A percentile compares a stretch with the other conserved stretches of the same genome.
phyloP scores from a whole-genome alignment of 1,139 yeast species.

The Nakaseomyces kungkrabaensis region DNA sequence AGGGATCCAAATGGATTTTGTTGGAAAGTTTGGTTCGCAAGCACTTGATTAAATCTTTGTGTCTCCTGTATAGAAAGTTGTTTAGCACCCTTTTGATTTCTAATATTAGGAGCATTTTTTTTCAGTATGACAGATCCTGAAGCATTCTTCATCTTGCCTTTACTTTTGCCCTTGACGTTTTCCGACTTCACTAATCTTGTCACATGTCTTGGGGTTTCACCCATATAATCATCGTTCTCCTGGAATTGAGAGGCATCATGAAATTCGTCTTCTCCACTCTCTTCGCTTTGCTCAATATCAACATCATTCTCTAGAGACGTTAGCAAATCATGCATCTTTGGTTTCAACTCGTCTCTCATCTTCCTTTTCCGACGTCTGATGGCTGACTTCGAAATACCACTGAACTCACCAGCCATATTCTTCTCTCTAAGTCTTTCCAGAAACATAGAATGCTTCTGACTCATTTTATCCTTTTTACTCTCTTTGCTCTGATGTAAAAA shows the following conservation, averaged over 20 bases:
- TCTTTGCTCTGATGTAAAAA: slow-evolving; percentile 45
- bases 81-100: slow-evolving; percentile 46
- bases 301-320: slow-evolving; percentile 38
- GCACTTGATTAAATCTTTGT: slow-evolving; percentile 43
- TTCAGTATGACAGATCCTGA: slow-evolving; percentile 25
- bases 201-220: slow-evolving; percentile 9
- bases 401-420: slow-evolving; percentile 22
- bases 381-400: slow-evolving; percentile 52
- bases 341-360: slow-evolving; percentile 50
- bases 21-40: slow-evolving; percentile 44
- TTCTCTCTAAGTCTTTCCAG: slow-evolving; percentile 30
- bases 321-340: slow-evolving; percentile 55
- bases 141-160: slow-evolving; percentile 17
- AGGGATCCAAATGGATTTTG: slow-evolving; percentile 50
- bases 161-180: slow-evolving; percentile 6
- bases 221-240: slow-evolving; percentile 1
- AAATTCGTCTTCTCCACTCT: slow-evolving; percentile 8
- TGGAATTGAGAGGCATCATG: slow-evolving; percentile 6
- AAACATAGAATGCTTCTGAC: slow-evolving; percentile 29
- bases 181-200: slow-evolving; percentile 14
- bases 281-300: slow-evolving; percentile 12
- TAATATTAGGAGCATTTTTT: slow-evolving; percentile 53
- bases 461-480: slow-evolving; percentile 46
- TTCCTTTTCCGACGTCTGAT: slow-evolving; percentile 57
- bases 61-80: slow-evolving; percentile 45